Percentiles rank a stretch among this genome's conserved stretches.
These are phyloP conservation scores for Epichloe sp. DNA, from an alignment of 2,329 filamentous ascomycete genomes.

Conservation along the genomic window DNA sequence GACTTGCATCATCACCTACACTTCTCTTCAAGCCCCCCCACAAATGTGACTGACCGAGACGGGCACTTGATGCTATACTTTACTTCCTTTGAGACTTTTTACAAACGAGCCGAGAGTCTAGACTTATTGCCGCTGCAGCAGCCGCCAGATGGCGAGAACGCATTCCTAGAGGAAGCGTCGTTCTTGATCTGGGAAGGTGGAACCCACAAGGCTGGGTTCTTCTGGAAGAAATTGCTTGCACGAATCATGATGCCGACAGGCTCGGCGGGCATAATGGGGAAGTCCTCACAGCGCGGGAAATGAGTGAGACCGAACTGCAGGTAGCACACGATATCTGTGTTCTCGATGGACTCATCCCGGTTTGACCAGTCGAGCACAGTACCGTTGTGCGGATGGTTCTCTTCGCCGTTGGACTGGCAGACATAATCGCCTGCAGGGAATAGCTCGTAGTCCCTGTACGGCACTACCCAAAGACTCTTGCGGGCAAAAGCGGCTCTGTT, in stretches of 20 bases:
- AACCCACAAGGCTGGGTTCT: conserved; percentile 38
- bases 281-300: conserved; percentile 50
- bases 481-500: conserved; percentile 27
- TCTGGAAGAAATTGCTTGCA: conserved; percentile 38
- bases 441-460: conserved; percentile 27
- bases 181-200: conserved; percentile 28
- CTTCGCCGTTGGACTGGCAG: conserved; percentile 30
- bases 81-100: not conserved
- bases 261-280: conserved; percentile 56
- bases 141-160: conserved; percentile 5
- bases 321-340: conserved; percentile 39
- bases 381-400: conserved; percentile 10
- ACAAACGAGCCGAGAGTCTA: conserved; percentile 10
- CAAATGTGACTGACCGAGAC: too few relatives aligned
- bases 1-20: too few relatives aligned
- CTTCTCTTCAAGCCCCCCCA: too few relatives aligned
- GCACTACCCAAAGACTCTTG: conserved; percentile 30
- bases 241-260: conserved; percentile 34
- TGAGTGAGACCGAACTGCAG: conserved; percentile 43
- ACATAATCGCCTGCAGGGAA: conserved; percentile 30
- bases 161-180: conserved; percentile 9
- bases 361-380: conserved; percentile 33
- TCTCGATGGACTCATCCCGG: conserved; percentile 34
- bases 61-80: too few relatives aligned
- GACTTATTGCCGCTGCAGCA: conserved; percentile 7